Evolutionary conservation across 495 filamentous ascomycete species (phyloP).

Genomic region (Evernia prunastri): DNA sequence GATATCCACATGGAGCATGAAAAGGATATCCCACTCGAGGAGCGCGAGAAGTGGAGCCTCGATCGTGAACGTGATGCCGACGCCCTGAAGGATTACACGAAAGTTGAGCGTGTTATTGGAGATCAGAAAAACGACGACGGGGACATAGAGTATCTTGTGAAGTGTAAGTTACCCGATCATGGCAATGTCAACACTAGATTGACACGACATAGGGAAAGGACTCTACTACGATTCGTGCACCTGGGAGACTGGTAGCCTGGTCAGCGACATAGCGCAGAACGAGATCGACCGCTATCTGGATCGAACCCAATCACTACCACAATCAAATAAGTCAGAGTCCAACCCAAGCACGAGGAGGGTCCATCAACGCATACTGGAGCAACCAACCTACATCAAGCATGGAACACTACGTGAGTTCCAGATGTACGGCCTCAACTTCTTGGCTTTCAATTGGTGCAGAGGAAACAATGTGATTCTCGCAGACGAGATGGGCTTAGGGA

Average conservation of each 20-base stretch:
- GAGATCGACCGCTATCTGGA: conserved; percentile 89
- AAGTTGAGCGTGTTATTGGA: conserved; percentile 88
- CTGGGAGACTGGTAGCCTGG: conserved; percentile 74
- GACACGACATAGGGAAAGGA: conserved; percentile 51
- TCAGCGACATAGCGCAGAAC: conserved; percentile 69
- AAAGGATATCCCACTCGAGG: conserved; percentile 71
- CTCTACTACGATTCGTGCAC: conserved; percentile 87
- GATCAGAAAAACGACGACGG: conserved; percentile 67
- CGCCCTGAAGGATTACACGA: conserved; percentile 74
- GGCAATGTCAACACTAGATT: conserved; percentile 19
- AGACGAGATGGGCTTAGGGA: conserved; percentile 97
- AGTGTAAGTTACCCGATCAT: conserved; percentile 53
- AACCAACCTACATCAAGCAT: conserved; percentile 76
- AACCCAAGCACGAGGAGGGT: conserved; percentile 63
- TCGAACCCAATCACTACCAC: conserved; percentile 64
- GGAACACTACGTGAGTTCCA: conserved; percentile 92
- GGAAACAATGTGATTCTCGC: conserved; percentile 91
- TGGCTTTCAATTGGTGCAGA: conserved; percentile 89
- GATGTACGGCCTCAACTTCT: conserved; percentile 85
- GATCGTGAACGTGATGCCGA: conserved; percentile 82
- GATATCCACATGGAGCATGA: conserved; percentile 64
- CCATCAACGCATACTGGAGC: conserved; percentile 65
- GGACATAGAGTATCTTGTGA: conserved; percentile 73
- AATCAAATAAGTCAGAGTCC: conserved; percentile 67
- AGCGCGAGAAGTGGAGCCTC: conserved; percentile 83